These are phyloP conservation scores for Linum tenue DNA, from an alignment of 345 rosid genomes.

Conservation along the genomic window DNA sequence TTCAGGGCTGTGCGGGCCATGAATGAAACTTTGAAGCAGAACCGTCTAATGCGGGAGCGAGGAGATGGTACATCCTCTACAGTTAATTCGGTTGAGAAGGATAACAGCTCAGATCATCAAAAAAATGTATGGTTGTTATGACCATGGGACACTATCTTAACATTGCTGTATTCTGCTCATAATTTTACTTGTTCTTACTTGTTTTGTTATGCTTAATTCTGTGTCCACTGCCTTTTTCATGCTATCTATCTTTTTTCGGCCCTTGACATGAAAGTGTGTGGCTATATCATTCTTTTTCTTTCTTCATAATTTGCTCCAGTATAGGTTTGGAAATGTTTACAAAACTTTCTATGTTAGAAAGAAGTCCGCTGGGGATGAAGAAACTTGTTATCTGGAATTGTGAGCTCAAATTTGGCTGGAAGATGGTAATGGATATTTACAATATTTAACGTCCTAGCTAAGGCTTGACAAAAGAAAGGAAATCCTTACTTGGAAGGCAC, in stretches of 20 bases:
- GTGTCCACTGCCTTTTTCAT: too few relatives aligned
- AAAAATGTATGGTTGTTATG: constrained; percentile 43
- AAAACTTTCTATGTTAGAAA: not conserved
- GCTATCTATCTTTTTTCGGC: too few relatives aligned
- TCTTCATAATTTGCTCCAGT: not conserved
- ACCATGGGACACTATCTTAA: not conserved
- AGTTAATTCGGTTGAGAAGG: constrained; percentile 38
- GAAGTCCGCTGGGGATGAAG: not conserved
- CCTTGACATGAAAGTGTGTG: too few relatives aligned
- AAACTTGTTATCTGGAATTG: not conserved
- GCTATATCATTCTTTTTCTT: too few relatives aligned
- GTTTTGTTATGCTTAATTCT: not conserved
- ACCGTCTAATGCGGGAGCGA: constrained; percentile 55
- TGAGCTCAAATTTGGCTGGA: too few relatives aligned
- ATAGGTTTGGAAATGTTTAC: not conserved
- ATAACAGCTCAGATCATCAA: constrained; percentile 32
- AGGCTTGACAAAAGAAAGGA: too few relatives aligned
- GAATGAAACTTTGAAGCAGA: constrained; percentile 93
- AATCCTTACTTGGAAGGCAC: too few relatives aligned
- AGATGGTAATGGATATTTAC: too few relatives aligned
- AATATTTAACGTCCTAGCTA: too few relatives aligned
- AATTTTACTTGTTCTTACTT: not conserved
- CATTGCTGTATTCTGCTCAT: not conserved
- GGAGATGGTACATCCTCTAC: constrained; percentile 43
- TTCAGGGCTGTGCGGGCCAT: constrained; percentile 97